phyloP scores from a whole-genome alignment of 1,284 basidiomycete species.

The Ceratobasidium sp. region DNA sequence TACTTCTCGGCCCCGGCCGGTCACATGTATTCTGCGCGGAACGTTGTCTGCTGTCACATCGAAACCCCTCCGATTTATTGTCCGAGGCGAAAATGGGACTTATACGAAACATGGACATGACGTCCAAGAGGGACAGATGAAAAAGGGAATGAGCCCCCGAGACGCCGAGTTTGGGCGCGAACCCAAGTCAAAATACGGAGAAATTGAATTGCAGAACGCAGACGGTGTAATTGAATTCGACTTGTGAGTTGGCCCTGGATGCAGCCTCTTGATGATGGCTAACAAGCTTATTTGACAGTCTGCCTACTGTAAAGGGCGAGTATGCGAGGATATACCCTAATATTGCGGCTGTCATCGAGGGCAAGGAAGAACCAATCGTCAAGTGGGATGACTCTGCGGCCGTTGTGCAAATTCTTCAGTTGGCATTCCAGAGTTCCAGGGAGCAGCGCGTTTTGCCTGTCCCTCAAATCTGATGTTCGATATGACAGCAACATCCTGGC shows the following conservation, averaged over 20 bases:
- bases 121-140: conserved; percentile 34
- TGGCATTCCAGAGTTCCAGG: conserved; percentile 29
- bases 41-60: conserved; percentile 32
- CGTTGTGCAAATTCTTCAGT: conserved; percentile 30
- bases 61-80: conserved; percentile 31
- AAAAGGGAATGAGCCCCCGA: conserved; percentile 22
- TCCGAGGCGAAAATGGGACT: conserved; percentile 25
- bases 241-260: conserved; percentile 17
- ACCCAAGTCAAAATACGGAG: conserved; percentile 31
- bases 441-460: conserved; percentile 20
- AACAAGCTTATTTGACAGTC: neutral
- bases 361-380: conserved; percentile 35
- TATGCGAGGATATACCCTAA: conserved; percentile 36
- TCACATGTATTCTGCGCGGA: conserved; percentile 31
- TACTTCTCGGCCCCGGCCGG: conserved; percentile 9
- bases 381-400: conserved; percentile 34
- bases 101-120: conserved; percentile 35
- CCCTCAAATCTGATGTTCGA: conserved; percentile 17
- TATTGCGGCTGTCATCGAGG: conserved; percentile 29
- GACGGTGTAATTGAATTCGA: conserved; percentile 32
- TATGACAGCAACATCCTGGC: neutral
- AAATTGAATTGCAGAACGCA: conserved; percentile 27
- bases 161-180: conserved; percentile 28
- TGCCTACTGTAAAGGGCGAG: conserved; percentile 32
- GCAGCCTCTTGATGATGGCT: neutral